Conservation (phyloP, 495 filamentous ascomycete species). For the Recurvomyces mirabilis region DNA sequence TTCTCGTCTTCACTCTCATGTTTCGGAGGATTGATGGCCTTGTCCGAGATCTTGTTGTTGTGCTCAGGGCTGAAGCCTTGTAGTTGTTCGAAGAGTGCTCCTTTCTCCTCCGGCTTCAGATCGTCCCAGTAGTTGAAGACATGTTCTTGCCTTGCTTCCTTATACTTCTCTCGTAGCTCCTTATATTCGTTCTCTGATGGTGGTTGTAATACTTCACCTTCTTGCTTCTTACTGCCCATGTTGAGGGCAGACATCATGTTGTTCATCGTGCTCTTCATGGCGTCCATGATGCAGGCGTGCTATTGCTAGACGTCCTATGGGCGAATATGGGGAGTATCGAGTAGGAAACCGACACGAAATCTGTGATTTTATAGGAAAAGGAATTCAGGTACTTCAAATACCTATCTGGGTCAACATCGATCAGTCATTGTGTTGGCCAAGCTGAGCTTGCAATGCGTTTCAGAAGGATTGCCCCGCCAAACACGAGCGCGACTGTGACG, state of each 20-base stretch:
- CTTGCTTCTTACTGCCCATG: conserved; percentile 15
- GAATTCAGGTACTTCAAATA: too few relatives aligned
- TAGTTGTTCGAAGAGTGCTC: conserved; percentile 69
- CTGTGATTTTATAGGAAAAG: too few relatives aligned
- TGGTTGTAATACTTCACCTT: not conserved
- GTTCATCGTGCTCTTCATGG: conserved; percentile 15
- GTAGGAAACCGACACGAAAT: too few relatives aligned
- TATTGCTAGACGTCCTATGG: too few relatives aligned
- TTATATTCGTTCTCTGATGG: conserved; percentile 64
- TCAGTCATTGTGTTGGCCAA: too few relatives aligned
- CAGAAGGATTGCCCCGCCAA: too few relatives aligned
- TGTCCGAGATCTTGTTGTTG: conserved; percentile 74
- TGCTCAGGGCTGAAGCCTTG: conserved; percentile 64
- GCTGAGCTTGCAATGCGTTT: too few relatives aligned
- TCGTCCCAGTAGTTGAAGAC: conserved; percentile 86
- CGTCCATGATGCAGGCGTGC: conserved; percentile 1
- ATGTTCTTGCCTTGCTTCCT: conserved; percentile 69
- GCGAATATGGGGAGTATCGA: too few relatives aligned
- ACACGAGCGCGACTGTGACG: too few relatives aligned
- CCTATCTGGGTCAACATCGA: too few relatives aligned
- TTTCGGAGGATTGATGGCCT: conserved; percentile 67
- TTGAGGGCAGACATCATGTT: conserved; percentile 20
- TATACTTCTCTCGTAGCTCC: conserved; percentile 65
- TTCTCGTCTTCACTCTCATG: conserved; percentile 38
- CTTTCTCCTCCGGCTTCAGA: conserved; percentile 60